Percentiles rank a stretch among this genome's conserved stretches.
Conservation (phyloP, 2,329 filamentous ascomycete genomes). For the Epichloe scottii region DNA sequence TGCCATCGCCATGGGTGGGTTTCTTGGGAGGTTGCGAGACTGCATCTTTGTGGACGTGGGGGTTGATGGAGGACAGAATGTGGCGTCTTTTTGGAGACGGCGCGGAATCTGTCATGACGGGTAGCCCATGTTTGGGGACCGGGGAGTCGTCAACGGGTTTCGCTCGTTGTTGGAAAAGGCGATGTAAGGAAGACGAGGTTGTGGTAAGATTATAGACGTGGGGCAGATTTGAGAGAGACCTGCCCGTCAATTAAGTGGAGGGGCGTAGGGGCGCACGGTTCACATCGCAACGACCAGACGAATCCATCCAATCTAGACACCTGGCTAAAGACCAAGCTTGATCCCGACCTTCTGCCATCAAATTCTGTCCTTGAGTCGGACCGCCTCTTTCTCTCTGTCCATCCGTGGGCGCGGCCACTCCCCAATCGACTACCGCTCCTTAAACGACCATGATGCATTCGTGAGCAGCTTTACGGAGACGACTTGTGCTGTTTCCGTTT, state of each 20-base stretch:
- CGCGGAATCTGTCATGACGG: constrained; percentile 20
- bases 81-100: constrained; percentile 31
- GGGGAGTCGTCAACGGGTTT: neutral
- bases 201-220: too few relatives aligned
- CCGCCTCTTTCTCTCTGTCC: neutral
- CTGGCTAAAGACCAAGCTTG: neutral
- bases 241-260: too few relatives aligned
- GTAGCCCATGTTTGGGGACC: constrained; percentile 10
- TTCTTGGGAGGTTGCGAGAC: neutral
- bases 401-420: neutral
- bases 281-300: too few relatives aligned
- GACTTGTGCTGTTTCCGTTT: neutral
- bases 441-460: constrained; percentile 1
- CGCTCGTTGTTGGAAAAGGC: too few relatives aligned
- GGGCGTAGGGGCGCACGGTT: too few relatives aligned
- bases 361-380: neutral
- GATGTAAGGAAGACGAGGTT: too few relatives aligned
- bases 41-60: constrained; percentile 10
- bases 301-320: neutral
- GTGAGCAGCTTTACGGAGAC: neutral
- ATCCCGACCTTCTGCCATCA: neutral
- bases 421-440: neutral
- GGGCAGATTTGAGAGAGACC: too few relatives aligned
- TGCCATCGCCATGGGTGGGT: neutral
- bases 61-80: constrained; percentile 37